These are phyloP conservation scores for Abrus precatorius DNA, from an alignment of 306 rosid genomes.

Conservation along the genomic window DNA sequence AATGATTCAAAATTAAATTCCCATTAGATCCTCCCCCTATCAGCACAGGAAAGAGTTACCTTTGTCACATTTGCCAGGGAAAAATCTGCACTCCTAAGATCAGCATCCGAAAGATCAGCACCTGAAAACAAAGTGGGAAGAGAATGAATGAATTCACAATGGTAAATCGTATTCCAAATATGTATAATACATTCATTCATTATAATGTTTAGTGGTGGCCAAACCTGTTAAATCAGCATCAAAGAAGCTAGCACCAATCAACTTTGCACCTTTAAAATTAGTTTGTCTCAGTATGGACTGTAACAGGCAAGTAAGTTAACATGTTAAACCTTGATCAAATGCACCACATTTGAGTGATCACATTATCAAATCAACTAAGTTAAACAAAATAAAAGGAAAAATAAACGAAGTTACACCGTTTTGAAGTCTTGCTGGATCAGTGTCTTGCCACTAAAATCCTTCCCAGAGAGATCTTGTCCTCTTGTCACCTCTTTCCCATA, in stretches of 20 bases:
- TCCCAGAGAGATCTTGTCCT: conserved; percentile 92
- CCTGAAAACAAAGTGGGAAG: conserved; percentile 54
- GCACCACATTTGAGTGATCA: not conserved
- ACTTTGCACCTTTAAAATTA: conserved; percentile 88
- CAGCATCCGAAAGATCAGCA: conserved; percentile 95
- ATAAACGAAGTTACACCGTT: conserved; percentile 62
- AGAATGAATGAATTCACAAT: conserved; percentile 8
- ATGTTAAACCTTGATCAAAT: conserved; percentile 32
- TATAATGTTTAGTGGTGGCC: conserved; percentile 8
- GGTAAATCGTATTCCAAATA: not conserved
- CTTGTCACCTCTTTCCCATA: conserved; percentile 90
- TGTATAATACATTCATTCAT: not conserved
- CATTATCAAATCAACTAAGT: not conserved
- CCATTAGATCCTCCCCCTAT: conserved; percentile 17
- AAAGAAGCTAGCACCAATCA: conserved; percentile 94
- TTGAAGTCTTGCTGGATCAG: conserved; percentile 95
- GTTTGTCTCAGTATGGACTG: conserved; percentile 90
- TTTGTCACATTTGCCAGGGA: conserved; percentile 94
- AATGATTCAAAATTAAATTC: not conserved
- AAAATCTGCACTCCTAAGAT: conserved; percentile 88
- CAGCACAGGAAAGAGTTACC: conserved; percentile 53
- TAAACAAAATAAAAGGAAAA: not conserved
- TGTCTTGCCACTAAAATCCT: conserved; percentile 90
- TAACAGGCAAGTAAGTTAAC: conserved; percentile 51
- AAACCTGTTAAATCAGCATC: conserved; percentile 95